phyloP scores from a whole-genome alignment of 2,329 filamentous ascomycete genomes.

The Aspergillus candidus region DNA sequence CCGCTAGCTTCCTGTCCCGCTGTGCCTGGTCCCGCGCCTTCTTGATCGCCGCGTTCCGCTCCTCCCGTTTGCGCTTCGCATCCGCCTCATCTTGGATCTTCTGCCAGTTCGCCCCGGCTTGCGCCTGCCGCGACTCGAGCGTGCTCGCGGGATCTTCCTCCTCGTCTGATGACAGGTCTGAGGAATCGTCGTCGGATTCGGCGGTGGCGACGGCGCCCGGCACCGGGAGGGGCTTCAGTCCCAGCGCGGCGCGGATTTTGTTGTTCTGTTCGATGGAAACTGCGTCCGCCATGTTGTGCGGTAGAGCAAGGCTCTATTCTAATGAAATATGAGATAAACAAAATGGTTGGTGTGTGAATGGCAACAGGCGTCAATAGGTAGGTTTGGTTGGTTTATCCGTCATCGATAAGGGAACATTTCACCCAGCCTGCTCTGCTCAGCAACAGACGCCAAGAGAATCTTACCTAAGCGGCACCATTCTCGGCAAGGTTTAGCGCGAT shows the following conservation, averaged over 20 bases:
- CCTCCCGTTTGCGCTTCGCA: conserved; percentile 71
- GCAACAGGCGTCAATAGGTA: background rate
- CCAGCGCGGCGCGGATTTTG: conserved; percentile 80
- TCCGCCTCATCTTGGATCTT: conserved; percentile 61
- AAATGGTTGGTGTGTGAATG: background rate
- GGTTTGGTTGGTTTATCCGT: background rate
- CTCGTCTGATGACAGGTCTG: conserved; percentile 26
- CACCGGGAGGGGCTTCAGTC: conserved; percentile 82
- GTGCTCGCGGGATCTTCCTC: conserved; percentile 74
- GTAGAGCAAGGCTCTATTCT: background rate
- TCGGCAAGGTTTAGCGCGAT: conserved; percentile 19
- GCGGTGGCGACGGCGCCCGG: conserved; percentile 55
- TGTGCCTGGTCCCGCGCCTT: conserved; percentile 80
- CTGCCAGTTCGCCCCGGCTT: conserved; percentile 46
- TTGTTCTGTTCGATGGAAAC: conserved; percentile 90
- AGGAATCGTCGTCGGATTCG: conserved; percentile 42
- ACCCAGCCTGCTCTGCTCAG: background rate
- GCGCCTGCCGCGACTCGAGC: conserved; percentile 58
- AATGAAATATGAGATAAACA: background rate
- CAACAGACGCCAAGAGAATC: background rate
- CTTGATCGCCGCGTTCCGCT: conserved; percentile 74
- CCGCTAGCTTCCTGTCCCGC: conserved; percentile 68
- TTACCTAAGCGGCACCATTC: conserved; percentile 15
- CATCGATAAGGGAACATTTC: background rate
- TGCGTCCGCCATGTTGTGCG: conserved; percentile 44